These are phyloP conservation scores for Trichoderma lentiforme DNA, from an alignment of 2,329 filamentous ascomycete genomes.

Conservation along the genomic window DNA sequence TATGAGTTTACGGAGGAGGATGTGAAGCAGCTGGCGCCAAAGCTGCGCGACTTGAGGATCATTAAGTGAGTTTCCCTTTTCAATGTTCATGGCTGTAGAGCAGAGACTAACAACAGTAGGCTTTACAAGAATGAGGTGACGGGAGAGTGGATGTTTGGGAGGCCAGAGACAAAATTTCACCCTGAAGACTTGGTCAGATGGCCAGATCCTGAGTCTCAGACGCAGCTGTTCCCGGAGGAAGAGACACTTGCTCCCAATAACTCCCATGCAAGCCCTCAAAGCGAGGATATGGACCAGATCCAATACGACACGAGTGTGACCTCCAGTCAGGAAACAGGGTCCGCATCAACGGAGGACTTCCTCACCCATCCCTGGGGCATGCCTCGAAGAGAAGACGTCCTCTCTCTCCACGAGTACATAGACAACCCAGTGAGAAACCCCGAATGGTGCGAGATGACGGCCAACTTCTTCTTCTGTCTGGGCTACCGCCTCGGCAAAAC, in stretches of 20 bases:
- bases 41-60: slow-evolving; percentile 6
- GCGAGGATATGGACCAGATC: background rate
- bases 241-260: background rate
- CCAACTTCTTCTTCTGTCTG: slow-evolving; percentile 28
- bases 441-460: slow-evolving; percentile 7
- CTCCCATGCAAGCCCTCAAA: background rate
- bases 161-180: slow-evolving; percentile 17
- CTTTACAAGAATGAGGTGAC: background rate
- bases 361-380: background rate
- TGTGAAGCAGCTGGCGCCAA: slow-evolving; percentile 14
- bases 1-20: slow-evolving; percentile 26
- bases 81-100: background rate
- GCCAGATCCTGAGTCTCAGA: background rate
- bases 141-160: slow-evolving; percentile 8
- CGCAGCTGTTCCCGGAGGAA: background rate
- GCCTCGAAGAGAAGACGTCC: slow-evolving; percentile 10
- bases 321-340: background rate
- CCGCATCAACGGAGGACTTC: slow-evolving; percentile 3
- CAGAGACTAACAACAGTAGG: background rate
- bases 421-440: background rate
- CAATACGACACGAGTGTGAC: background rate
- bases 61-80: background rate
- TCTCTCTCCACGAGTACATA: slow-evolving; percentile 7
- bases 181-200: slow-evolving; percentile 16
- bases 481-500: slow-evolving; percentile 41